A percentile compares a stretch with the other conserved stretches of the same genome.
These are phyloP conservation scores for Davidsoniella neocaledoniae DNA, from an alignment of 2,329 filamentous ascomycete species.

Conservation along the genomic window DNA sequence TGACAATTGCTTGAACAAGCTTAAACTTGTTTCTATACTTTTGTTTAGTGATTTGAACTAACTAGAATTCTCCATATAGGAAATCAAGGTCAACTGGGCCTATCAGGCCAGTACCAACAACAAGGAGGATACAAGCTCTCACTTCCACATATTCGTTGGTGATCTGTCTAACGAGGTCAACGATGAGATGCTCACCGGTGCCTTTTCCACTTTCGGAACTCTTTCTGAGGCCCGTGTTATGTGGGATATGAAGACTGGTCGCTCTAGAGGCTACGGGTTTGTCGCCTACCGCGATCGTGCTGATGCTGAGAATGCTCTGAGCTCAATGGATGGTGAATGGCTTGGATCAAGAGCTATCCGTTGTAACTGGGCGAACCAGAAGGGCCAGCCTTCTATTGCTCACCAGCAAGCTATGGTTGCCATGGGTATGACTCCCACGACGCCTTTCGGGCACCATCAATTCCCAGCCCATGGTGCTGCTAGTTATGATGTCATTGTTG, in stretches of 20 bases:
- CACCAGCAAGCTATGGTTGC: constrained; percentile 94
- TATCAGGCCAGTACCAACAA: constrained; percentile 89
- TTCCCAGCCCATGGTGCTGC: constrained; percentile 94
- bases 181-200: constrained; percentile 81
- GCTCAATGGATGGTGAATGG: constrained; percentile 98
- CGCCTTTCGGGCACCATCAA: constrained; percentile 90
- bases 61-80: constrained; percentile 31
- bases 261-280: constrained; percentile 93
- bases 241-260: constrained; percentile 99
- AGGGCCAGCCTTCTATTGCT: constrained; percentile 96
- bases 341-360: constrained; percentile 93
- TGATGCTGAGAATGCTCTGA: constrained; percentile 90
- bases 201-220: constrained; percentile 87
- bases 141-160: constrained; percentile 98
- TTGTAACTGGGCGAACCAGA: constrained; percentile 99
- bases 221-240: constrained; percentile 97
- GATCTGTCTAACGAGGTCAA: constrained; percentile 98
- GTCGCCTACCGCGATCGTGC: constrained; percentile 88
- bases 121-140: constrained; percentile 95
- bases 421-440: constrained; percentile 96
- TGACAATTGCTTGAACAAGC: too few relatives aligned
- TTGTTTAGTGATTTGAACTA: background rate
- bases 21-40: background rate
- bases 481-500: constrained; percentile 93
- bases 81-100: constrained; percentile 98